These are phyloP conservation scores for Pogostemon cablin DNA, from an alignment of 257 asterid genomes.

Conservation along the genomic window DNA sequence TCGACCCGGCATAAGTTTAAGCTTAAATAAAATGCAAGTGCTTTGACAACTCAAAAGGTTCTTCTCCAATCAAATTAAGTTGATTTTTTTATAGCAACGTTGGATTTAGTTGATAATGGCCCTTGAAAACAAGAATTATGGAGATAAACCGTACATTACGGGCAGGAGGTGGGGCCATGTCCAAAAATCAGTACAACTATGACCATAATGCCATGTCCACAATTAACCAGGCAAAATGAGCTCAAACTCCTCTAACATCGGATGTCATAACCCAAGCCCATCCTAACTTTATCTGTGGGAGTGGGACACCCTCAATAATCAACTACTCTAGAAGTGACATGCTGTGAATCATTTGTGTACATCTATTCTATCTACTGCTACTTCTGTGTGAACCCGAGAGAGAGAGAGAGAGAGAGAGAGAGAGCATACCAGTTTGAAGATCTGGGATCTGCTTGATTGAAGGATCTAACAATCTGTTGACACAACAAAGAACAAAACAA, in stretches of 20 bases:
- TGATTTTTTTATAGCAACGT: constrained; percentile 25
- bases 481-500: constrained; percentile 6
- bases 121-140: constrained; percentile 20
- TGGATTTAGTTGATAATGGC: constrained; percentile 18
- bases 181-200: constrained; percentile 16
- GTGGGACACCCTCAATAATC: constrained; percentile 27
- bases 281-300: constrained; percentile 27
- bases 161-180: constrained; percentile 26
- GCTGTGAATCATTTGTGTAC: not conserved
- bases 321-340: constrained; percentile 10
- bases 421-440: constrained; percentile 6
- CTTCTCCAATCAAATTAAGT: constrained; percentile 30
- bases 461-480: constrained; percentile 1
- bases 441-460: constrained; percentile 13
- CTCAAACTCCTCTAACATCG: constrained; percentile 21
- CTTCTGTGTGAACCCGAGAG: not conserved
- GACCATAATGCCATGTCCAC: constrained; percentile 31
- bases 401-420: not conserved
- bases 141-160: constrained; percentile 40
- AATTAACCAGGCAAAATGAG: constrained; percentile 29
- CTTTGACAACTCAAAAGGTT: constrained; percentile 44
- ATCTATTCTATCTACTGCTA: not conserved
- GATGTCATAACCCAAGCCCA: constrained; percentile 8
- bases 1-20: constrained; percentile 5
- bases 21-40: constrained; percentile 32